Evolutionary conservation across 345 rosid species (phyloP).

Genomic region (Ricinus communis): DNA sequence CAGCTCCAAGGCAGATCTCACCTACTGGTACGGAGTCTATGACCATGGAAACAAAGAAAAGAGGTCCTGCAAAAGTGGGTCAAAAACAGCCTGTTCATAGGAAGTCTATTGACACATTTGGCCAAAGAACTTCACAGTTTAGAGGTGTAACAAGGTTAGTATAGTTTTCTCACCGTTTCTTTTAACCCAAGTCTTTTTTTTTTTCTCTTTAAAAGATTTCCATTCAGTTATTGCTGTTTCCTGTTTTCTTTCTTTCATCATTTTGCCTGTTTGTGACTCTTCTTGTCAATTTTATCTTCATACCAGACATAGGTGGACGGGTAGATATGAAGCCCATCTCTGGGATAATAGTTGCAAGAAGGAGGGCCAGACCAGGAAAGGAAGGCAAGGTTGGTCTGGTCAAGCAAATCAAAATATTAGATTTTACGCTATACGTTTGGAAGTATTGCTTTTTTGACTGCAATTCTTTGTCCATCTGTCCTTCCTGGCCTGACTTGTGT

Average conservation of each 20-base stretch:
- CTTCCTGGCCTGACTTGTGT: constrained; percentile 36
- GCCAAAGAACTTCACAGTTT: constrained; percentile 89
- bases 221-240: background rate
- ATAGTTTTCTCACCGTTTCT: background rate
- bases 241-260: background rate
- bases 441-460: constrained; percentile 24
- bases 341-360: constrained; percentile 93
- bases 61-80: constrained; percentile 47
- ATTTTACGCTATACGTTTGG: constrained; percentile 21
- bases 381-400: constrained; percentile 70
- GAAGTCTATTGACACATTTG: constrained; percentile 75
- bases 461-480: constrained; percentile 22
- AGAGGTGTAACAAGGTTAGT: constrained; percentile 91
- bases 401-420: constrained; percentile 13
- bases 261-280: background rate
- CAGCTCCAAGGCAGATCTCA: constrained; percentile 34
- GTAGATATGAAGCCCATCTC: constrained; percentile 84
- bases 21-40: constrained; percentile 35
- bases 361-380: constrained; percentile 89
- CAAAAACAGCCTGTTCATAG: constrained; percentile 71
- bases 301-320: constrained; percentile 79
- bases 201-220: background rate
- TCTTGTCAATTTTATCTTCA: background rate
- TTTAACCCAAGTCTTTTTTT: background rate
- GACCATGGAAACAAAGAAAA: constrained; percentile 55